Conservation (phyloP, 2,329 filamentous ascomycete genomes). For the Tolypocladium paradoxum region DNA sequence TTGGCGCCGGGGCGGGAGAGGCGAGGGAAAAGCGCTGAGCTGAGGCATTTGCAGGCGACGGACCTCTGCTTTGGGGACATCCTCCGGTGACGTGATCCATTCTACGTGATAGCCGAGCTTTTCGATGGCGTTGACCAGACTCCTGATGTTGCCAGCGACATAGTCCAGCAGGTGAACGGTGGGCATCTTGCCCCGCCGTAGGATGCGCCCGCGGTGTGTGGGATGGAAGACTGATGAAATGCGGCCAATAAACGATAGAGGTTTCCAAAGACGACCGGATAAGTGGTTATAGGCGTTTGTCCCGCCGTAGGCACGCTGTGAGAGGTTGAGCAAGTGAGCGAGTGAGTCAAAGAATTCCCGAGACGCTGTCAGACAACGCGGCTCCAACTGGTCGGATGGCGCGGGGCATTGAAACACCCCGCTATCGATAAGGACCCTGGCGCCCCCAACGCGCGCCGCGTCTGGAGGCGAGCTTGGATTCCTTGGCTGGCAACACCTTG, state of each 20-base stretch:
- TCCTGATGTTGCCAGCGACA: conserved; percentile 91
- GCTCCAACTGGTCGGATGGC: not conserved
- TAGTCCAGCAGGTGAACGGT: conserved; percentile 75
- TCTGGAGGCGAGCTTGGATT: not conserved
- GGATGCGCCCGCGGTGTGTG: not conserved
- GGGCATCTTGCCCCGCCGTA: conserved; percentile 44
- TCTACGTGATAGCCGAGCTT: conserved; percentile 87
- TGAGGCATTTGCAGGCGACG: not conserved
- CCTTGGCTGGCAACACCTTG: not conserved
- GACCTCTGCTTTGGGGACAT: conserved; percentile 78
- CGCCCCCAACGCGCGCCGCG: not conserved
- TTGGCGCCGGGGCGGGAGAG: not conserved
- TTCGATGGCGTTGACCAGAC: conserved; percentile 94
- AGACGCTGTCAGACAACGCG: not conserved
- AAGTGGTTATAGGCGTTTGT: not conserved
- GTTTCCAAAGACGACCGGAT: not conserved
- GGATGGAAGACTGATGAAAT: not conserved
- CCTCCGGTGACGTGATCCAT: conserved; percentile 79
- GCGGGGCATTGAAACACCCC: not conserved
- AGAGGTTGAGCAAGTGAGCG: conserved; percentile 2
- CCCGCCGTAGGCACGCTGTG: conserved; percentile 2
- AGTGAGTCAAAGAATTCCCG: not conserved
- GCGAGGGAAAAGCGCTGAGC: not conserved
- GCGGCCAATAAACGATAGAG: not conserved
- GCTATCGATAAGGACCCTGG: conserved; percentile 1